phyloP scores from a whole-genome alignment of 2,329 filamentous ascomycete species.

The Colletotrichum chlorophyti region DNA sequence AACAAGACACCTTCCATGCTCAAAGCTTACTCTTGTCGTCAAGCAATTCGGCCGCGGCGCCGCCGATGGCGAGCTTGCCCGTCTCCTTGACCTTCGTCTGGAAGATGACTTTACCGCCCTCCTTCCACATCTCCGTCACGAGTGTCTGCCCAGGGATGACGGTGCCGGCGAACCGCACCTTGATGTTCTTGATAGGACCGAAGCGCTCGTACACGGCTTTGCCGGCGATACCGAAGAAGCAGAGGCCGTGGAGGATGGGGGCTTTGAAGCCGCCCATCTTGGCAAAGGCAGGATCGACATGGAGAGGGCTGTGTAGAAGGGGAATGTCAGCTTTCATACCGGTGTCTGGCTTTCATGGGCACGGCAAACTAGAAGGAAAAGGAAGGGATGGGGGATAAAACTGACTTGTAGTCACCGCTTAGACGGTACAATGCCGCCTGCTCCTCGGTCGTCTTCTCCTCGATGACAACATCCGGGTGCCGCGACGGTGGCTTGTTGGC shows the following conservation, averaged over 20 bases:
- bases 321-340: background rate
- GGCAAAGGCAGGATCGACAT: slow-evolving; percentile 93
- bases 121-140: slow-evolving; percentile 94
- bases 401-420: slow-evolving; percentile 87
- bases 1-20: too few relatives aligned
- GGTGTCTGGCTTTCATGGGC: too few relatives aligned
- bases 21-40: slow-evolving; percentile 39
- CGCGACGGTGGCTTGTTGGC: slow-evolving; percentile 80
- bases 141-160: slow-evolving; percentile 90
- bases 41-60: slow-evolving; percentile 79
- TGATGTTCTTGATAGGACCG: slow-evolving; percentile 87
- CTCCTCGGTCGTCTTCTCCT: slow-evolving; percentile 86
- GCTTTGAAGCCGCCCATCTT: slow-evolving; percentile 94
- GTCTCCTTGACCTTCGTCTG: slow-evolving; percentile 92
- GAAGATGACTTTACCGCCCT: slow-evolving; percentile 80
- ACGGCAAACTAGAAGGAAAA: too few relatives aligned
- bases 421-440: slow-evolving; percentile 94
- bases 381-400: background rate
- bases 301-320: slow-evolving; percentile 78
- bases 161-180: slow-evolving; percentile 87
- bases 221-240: slow-evolving; percentile 88
- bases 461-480: slow-evolving; percentile 79
- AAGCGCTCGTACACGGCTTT: slow-evolving; percentile 89
- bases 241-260: slow-evolving; percentile 96
- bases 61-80: slow-evolving; percentile 84